Percentiles rank a stretch among this genome's conserved stretches.
Conservation (phyloP, 2,329 filamentous ascomycete genomes). For the Pseudocercospora macadamiae region DNA sequence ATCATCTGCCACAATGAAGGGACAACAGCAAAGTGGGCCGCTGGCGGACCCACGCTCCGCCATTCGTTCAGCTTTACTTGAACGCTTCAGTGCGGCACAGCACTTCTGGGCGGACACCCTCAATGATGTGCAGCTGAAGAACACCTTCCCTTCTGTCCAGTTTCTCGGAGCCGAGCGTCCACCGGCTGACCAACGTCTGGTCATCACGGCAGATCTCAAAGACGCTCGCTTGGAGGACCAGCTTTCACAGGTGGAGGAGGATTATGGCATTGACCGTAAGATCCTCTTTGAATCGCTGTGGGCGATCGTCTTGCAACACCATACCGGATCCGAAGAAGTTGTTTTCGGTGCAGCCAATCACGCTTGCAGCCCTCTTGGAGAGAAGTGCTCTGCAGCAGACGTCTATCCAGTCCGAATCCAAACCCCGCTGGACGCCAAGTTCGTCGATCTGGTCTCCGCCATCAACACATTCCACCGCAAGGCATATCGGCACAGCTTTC, state of each 20-base stretch:
- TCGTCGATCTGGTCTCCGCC: not conserved
- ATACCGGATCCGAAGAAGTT: not conserved
- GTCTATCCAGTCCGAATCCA: not conserved
- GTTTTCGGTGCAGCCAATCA: conserved; percentile 2
- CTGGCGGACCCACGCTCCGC: not conserved
- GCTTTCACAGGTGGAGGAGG: not conserved
- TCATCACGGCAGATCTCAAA: not conserved
- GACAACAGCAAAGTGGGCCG: not conserved
- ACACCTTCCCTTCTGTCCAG: not conserved
- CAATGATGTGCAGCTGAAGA: not conserved
- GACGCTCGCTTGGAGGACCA: conserved; percentile 1
- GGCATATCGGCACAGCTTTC: not conserved
- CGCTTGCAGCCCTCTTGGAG: conserved; percentile 1
- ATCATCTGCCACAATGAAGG: not conserved
- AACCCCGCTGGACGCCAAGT: not conserved
- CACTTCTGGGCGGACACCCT: not conserved
- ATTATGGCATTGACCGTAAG: not conserved
- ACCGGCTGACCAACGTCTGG: not conserved
- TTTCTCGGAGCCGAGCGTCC: not conserved
- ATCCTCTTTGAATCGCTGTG: not conserved
- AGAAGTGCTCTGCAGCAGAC: not conserved
- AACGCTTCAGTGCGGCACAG: conserved; percentile 2
- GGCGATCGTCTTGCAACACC: not conserved
- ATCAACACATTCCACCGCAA: not conserved
- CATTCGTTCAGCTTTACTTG: not conserved